Conservation (phyloP, 441 rosid species). For the Rhodomyrtus psidioides region DNA sequence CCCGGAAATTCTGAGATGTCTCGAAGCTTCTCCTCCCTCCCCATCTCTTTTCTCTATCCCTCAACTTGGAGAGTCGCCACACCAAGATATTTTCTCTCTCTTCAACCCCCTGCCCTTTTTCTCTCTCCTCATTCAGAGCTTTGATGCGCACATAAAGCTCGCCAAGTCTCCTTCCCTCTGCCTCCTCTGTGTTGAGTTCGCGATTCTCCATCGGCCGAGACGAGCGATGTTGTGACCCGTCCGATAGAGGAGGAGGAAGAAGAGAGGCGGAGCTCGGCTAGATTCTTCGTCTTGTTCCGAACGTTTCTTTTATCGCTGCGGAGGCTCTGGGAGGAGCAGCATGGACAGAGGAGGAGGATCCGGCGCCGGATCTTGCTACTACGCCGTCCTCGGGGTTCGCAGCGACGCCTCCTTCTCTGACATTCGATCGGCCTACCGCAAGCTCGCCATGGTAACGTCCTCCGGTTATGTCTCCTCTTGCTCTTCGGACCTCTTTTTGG, state of each 20-base stretch:
- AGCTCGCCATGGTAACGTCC: conserved; percentile 48
- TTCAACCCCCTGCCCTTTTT: background rate
- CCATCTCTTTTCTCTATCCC: background rate
- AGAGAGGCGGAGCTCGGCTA: background rate
- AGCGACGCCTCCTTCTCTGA: conserved; percentile 62
- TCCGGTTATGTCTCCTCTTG: background rate
- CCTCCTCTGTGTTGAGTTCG: background rate
- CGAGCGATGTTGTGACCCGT: background rate
- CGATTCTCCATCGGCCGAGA: background rate
- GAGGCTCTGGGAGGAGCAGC: background rate
- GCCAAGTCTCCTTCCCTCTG: background rate
- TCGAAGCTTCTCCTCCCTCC: conserved; percentile 27
- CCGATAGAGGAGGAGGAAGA: background rate
- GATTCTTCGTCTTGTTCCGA: background rate
- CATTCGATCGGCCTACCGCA: conserved; percentile 55
- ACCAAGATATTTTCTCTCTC: conserved; percentile 25
- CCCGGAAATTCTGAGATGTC: conserved; percentile 10
- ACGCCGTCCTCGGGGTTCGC: conserved; percentile 55
- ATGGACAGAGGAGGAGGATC: conserved; percentile 75
- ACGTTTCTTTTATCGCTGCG: background rate
- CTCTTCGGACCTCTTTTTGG: background rate
- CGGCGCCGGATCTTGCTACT: conserved; percentile 54
- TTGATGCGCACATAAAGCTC: background rate
- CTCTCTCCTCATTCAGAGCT: background rate
- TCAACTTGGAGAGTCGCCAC: background rate